phyloP scores from a whole-genome alignment of 2,329 filamentous ascomycete species.

The Alternaria hordeiaustralica region DNA sequence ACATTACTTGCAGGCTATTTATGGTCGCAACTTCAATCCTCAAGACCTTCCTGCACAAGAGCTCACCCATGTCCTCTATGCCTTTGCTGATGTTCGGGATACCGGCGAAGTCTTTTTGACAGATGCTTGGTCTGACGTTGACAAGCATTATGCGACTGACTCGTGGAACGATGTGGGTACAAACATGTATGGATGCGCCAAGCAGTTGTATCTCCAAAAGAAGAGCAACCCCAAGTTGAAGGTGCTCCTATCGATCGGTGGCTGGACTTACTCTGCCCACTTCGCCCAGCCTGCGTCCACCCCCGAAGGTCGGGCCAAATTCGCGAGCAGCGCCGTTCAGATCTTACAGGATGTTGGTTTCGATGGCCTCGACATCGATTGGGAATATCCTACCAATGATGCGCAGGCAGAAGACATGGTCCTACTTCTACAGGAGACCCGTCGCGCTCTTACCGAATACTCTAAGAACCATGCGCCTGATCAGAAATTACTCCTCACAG shows the following conservation, averaged over 20 bases:
- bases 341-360: constrained; percentile 45
- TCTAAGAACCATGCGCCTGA: constrained; percentile 47
- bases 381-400: constrained; percentile 45
- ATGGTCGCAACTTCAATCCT: constrained; percentile 46
- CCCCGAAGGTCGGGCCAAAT: constrained; percentile 36
- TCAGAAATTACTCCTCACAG: constrained; percentile 55
- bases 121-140: constrained; percentile 46
- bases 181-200: constrained; percentile 48
- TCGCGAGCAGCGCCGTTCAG: constrained; percentile 43
- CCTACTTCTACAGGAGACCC: constrained; percentile 37
- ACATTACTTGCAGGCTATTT: constrained; percentile 41
- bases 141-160: constrained; percentile 48
- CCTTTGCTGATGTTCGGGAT: constrained; percentile 48
- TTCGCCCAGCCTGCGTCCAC: constrained; percentile 44
- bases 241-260: constrained; percentile 47
- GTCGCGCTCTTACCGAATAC: constrained; percentile 51
- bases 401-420: constrained; percentile 45
- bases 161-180: constrained; percentile 50
- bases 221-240: constrained; percentile 47
- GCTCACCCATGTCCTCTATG: constrained; percentile 48
- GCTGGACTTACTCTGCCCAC: constrained; percentile 49
- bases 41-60: constrained; percentile 43
- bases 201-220: constrained; percentile 48
- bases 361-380: constrained; percentile 49
- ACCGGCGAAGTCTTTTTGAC: constrained; percentile 48